Evolutionary conservation across 139 green algal genomes (phyloP).

Genomic region (Auxenochlorella protothecoides): DNA sequence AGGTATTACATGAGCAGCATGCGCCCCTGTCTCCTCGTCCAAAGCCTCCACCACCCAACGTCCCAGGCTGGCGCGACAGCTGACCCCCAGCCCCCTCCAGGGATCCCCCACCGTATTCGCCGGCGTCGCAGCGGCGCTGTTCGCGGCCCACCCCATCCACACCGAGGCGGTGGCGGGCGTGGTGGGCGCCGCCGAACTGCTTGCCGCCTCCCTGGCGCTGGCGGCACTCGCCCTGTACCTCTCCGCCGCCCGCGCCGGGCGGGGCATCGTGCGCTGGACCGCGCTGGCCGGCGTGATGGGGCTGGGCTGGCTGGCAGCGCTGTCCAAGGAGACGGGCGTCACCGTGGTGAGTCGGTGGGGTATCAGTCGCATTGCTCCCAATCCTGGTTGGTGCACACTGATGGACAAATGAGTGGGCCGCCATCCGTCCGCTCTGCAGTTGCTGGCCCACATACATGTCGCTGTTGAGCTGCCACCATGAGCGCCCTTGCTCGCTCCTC

Average conservation of each 20-base stretch:
- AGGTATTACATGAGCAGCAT: too few species aligned
- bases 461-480: too few species aligned
- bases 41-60: too few species aligned
- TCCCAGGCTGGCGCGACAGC: neutral
- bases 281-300: conserved; percentile 20
- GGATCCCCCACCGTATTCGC: neutral
- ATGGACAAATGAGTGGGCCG: too few species aligned
- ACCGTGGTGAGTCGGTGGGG: conserved; percentile 26
- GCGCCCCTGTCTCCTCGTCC: too few species aligned
- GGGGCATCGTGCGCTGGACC: conserved; percentile 27
- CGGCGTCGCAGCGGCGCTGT: conserved; percentile 40
- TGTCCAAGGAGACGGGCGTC: conserved; percentile 75
- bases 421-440: too few species aligned
- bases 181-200: conserved; percentile 63
- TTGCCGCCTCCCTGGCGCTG: conserved; percentile 39
- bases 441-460: too few species aligned
- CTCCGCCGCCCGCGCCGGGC: conserved; percentile 19
- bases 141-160: conserved; percentile 61
- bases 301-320: conserved; percentile 35
- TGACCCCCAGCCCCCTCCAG: too few species aligned
- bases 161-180: conserved; percentile 68
- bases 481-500: too few species aligned
- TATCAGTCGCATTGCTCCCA: too few species aligned
- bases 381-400: too few species aligned
- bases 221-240: conserved; percentile 48